Conservation (phyloP, 768 basidiomycete genomes). For the Russula sp. region DNA sequence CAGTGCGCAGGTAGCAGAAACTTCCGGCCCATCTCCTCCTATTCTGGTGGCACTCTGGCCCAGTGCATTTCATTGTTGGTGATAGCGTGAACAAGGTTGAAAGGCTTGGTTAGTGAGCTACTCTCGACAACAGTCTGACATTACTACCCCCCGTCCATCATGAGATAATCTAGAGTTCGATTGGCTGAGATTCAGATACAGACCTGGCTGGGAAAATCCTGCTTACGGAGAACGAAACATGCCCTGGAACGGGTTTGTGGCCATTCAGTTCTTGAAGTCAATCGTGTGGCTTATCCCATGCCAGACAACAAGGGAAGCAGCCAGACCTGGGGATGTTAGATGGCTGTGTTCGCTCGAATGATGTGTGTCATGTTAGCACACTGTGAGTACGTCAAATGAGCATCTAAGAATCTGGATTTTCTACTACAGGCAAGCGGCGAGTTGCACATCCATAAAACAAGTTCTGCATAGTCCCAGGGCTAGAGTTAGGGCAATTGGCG, state of each 20-base stretch:
- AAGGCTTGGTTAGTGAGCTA: constrained; percentile 53
- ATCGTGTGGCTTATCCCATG: constrained; percentile 62
- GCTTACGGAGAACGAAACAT: constrained; percentile 70
- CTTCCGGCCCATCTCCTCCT: constrained; percentile 66
- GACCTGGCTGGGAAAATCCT: background rate
- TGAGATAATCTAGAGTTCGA: constrained; percentile 45
- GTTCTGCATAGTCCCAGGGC: constrained; percentile 51
- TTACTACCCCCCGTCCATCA: constrained; percentile 59
- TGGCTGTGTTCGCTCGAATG: constrained; percentile 42
- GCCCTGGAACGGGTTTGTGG: constrained; percentile 49
- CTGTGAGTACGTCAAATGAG: background rate
- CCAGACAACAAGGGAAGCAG: constrained; percentile 51
- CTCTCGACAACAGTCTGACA: constrained; percentile 66
- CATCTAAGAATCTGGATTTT: constrained; percentile 2
- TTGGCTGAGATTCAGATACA: background rate
- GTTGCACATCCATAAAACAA: constrained; percentile 51
- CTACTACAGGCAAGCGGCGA: constrained; percentile 67
- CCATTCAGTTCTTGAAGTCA: constrained; percentile 34
- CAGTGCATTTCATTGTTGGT: constrained; percentile 7
- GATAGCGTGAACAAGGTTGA: constrained; percentile 47
- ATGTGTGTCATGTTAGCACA: constrained; percentile 48
- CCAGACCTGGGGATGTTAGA: constrained; percentile 35
- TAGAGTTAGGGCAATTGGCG: constrained; percentile 35
- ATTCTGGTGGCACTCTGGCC: constrained; percentile 39
- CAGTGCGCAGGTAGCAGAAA: constrained; percentile 56